Evolutionary conservation across 2,329 filamentous ascomycete genomes (phyloP).

Genomic region (Monosporascus sp.): DNA sequence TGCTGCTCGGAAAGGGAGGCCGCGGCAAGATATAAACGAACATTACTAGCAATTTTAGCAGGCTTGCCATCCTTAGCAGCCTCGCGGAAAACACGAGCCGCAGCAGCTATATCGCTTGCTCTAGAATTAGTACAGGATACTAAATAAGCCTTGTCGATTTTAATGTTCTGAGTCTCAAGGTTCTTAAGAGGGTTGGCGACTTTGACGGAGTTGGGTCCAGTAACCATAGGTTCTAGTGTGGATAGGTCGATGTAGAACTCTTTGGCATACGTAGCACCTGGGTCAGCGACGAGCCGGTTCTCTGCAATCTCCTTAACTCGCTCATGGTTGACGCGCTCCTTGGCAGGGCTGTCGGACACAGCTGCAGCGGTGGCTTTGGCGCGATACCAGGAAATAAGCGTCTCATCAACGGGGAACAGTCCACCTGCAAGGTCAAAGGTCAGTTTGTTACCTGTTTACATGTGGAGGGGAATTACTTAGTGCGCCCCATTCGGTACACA

Average conservation of each 20-base stretch:
- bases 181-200: slow-evolving; percentile 72
- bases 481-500: slow-evolving; percentile 79
- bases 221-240: slow-evolving; percentile 76
- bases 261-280: slow-evolving; percentile 77
- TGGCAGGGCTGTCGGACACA: slow-evolving; percentile 48
- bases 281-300: slow-evolving; percentile 66
- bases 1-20: slow-evolving; percentile 76
- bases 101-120: slow-evolving; percentile 73
- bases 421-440: slow-evolving; percentile 34
- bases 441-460: not conserved
- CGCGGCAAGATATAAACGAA: slow-evolving; percentile 85
- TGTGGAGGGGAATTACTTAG: slow-evolving; percentile 44
- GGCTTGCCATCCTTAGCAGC: slow-evolving; percentile 60
- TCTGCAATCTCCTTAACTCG: slow-evolving; percentile 67
- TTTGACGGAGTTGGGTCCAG: slow-evolving; percentile 90
- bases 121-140: slow-evolving; percentile 88
- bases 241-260: slow-evolving; percentile 75
- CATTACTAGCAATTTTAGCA: slow-evolving; percentile 68
- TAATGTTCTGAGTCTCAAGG: slow-evolving; percentile 69
- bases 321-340: slow-evolving; percentile 65
- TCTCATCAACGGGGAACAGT: slow-evolving; percentile 74
- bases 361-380: slow-evolving; percentile 69
- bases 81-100: slow-evolving; percentile 80
- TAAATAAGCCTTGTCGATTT: slow-evolving; percentile 78
- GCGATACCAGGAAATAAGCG: slow-evolving; percentile 69